A percentile compares a stretch with the other conserved stretches of the same genome.
Evolutionary conservation across 2,329 filamentous ascomycete genomes (phyloP).

Genomic region (Stachybotrys elegans): DNA sequence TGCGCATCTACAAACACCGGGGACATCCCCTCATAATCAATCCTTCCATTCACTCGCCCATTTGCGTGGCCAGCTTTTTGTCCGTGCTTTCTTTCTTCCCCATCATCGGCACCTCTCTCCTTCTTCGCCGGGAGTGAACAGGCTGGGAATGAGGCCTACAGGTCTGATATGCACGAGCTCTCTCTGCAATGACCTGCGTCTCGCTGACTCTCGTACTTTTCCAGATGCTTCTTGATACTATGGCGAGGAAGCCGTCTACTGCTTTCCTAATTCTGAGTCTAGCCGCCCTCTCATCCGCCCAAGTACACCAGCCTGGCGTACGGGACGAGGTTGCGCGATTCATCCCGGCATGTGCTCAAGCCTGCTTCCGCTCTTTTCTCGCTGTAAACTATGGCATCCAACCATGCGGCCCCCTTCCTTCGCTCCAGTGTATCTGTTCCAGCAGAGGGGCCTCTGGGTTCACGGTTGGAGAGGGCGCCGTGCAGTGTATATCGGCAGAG

Average conservation of each 20-base stretch:
- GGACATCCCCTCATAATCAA: too few relatives aligned
- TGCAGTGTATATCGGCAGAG: constrained; percentile 61
- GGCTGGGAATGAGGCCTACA: background rate
- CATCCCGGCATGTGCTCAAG: constrained; percentile 54
- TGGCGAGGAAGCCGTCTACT: constrained; percentile 31
- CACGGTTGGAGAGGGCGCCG: constrained; percentile 66
- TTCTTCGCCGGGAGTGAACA: background rate
- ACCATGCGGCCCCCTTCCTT: constrained; percentile 42
- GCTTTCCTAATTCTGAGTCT: constrained; percentile 24
- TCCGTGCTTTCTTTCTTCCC: too few relatives aligned
- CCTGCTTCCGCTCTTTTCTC: constrained; percentile 61
- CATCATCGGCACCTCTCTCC: background rate
- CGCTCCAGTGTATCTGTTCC: constrained; percentile 61
- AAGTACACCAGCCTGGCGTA: constrained; percentile 23
- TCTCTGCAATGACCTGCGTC: background rate
- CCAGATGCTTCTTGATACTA: constrained; percentile 38
- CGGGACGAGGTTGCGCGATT: constrained; percentile 33
- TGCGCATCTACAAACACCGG: too few relatives aligned
- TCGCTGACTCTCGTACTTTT: background rate
- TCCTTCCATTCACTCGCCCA: too few relatives aligned
- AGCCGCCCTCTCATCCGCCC: constrained; percentile 20
- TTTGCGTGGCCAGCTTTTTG: too few relatives aligned
- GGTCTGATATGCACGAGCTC: background rate
- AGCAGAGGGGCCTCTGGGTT: constrained; percentile 54
- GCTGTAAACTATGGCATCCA: constrained; percentile 48